Conservation (phyloP, 2,329 filamentous ascomycete genomes). For the Lachnellula subtilissima region DNA sequence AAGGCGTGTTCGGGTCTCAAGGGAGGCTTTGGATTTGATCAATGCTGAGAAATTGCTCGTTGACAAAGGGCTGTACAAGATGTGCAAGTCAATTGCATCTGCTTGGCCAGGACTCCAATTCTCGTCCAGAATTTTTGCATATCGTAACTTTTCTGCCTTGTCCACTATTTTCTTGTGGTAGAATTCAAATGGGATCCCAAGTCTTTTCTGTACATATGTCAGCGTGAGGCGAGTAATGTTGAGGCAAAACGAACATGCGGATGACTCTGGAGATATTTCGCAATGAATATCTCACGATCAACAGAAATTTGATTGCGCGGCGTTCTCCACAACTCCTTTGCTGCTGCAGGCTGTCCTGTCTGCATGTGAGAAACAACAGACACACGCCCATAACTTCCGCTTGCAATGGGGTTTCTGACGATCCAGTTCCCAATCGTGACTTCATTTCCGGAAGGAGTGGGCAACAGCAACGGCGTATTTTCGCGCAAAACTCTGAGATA, state of each 20-base stretch:
- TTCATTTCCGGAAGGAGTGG: conserved; percentile 16
- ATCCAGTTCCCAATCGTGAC: conserved; percentile 18
- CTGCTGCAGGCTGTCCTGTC: conserved; percentile 17
- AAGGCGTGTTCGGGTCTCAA: conserved; percentile 9
- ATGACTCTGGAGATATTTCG: conserved; percentile 10
- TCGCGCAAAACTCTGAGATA: conserved; percentile 12
- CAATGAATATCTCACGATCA: conserved; percentile 17
- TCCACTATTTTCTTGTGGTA: conserved; percentile 11
- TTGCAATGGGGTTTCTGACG: conserved; percentile 17
- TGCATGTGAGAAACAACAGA: conserved; percentile 14
- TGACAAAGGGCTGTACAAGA: conserved; percentile 17
- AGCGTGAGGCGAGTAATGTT: background rate
- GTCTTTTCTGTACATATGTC: conserved; percentile 9
- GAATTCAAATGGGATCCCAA: conserved; percentile 17
- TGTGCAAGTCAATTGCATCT: conserved; percentile 19
- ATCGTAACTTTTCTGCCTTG: conserved; percentile 11
- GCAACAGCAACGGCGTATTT: conserved; percentile 14
- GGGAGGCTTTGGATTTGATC: conserved; percentile 14
- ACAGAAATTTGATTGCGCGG: conserved; percentile 10
- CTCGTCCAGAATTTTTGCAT: conserved; percentile 14
- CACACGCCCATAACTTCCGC: conserved; percentile 16
- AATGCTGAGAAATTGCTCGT: conserved; percentile 17
- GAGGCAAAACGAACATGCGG: conserved; percentile 13
- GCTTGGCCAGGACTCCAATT: conserved; percentile 14
- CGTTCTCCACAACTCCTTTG: conserved; percentile 21